Evolutionary conservation across 176 grass and related monocot genomes (phyloP).

Genomic region (Tillandsia leiboldiana): DNA sequence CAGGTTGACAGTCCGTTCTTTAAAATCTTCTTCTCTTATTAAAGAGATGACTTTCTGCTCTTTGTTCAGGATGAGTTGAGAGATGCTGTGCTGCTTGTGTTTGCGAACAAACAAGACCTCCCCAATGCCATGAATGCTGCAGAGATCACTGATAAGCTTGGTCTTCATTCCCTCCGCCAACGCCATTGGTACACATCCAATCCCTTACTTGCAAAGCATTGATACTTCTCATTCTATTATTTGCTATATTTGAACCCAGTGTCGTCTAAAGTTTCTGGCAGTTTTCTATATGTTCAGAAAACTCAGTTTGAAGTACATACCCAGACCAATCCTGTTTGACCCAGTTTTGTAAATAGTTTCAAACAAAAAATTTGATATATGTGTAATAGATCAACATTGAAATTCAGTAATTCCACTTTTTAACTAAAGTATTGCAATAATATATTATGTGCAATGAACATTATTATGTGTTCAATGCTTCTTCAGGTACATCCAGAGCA

Average conservation of each 20-base stretch:
- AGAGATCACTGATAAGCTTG: constrained; percentile 13
- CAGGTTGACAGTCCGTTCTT: too few species aligned
- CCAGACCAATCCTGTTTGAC: too few species aligned
- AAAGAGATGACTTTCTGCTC: not conserved
- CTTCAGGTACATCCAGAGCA: constrained; percentile 11
- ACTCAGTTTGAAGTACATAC: too few species aligned
- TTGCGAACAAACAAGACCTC: constrained; percentile 9
- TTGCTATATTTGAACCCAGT: not conserved
- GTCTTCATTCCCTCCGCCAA: constrained; percentile 11
- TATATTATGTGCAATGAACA: too few species aligned
- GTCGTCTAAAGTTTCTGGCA: too few species aligned
- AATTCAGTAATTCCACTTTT: too few species aligned
- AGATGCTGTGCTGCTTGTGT: constrained; percentile 10
- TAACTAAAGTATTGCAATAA: too few species aligned
- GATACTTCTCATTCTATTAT: not conserved
- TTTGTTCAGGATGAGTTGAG: constrained; percentile 5
- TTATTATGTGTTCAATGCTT: not conserved
- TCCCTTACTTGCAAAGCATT: not conserved
- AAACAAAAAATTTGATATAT: too few species aligned
- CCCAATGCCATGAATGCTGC: constrained; percentile 16
- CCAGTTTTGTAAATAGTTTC: too few species aligned
- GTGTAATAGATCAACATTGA: too few species aligned
- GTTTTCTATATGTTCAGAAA: too few species aligned
- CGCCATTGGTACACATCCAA: not conserved
- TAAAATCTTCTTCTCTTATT: too few species aligned